Base-by-base conservation (phyloP, 192 early-diverging fungal species). In the Coemansia sp. region DNA sequence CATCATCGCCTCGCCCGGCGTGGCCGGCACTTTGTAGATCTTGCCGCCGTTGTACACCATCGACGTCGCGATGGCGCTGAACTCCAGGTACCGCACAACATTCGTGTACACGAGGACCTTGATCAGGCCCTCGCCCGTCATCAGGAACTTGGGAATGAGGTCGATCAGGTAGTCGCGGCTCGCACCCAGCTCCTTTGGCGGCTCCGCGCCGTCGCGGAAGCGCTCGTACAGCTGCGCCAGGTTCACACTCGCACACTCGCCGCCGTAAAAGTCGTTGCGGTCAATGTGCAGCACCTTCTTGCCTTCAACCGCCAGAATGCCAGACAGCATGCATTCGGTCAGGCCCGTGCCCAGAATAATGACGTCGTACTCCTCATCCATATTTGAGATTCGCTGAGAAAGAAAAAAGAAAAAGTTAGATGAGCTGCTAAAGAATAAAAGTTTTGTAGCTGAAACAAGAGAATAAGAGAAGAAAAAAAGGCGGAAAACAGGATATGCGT, bases 131-230 rank as follows among this genome's bases (percentile, higher is more conserved):
- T 97, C 98, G 53, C 91, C 94, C 25, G 93, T 94, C 96, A 99
- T 98, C 82, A 97, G 92, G 80, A 99, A 99, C 84, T 99, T 99
- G 60, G 98, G 98, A 50, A 99, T 96, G 70, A 98, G 80, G 77
- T 99, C 98, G 51, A 99, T 87, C 81, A 92, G 94, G 81, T 90
- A 99, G 82, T 98, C 96, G 57, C 95, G 87, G 69, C 87, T 86
- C 45, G 81, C 81, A 11, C 91, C 91, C 18, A 91, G 70, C 24
- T 55, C 47, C 12, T 65, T 58, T 14, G 90, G 83, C 33, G 83
- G 66, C 18, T 60, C 51, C 21, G 69, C 73, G 6, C 78, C 83
- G 53, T 71, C 33, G 22, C 90, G 85, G 79, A 89, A 91, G 65
- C 86, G 86, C 61, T 83, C 64, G 65, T 84, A 92, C 25, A 94